Evolutionary conservation across 2,329 filamentous ascomycete species (phyloP), one percentile per base, ranked within the genome.

Genomic region (Sclerotiophoma versabilis): DNA sequence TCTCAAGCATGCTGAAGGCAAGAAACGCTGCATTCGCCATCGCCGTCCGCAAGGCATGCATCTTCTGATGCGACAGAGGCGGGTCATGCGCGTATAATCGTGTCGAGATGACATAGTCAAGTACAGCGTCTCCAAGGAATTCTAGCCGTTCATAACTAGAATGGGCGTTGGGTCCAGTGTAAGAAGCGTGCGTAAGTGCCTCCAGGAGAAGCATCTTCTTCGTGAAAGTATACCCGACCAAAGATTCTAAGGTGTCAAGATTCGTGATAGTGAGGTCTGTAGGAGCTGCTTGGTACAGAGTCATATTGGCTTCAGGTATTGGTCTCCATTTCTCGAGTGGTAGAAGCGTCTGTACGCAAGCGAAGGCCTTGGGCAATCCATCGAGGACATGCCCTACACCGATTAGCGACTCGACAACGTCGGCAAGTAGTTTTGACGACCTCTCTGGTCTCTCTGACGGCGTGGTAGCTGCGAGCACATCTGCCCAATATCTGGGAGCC

Each of bases 321-420:
- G 67, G 47, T 7, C 49, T 68, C 70, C 71, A 75, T 1, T 83
- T 70, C 43, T 88, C 82, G 0, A 83, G 82, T 1, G 96, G 71
- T 60, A 97, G 88, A 1, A 87, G 70, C 3, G 81, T 79, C 39
- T 68, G 54, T 11, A 95, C 81, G 70, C 88, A 92, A 2, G 75
- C 64, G 14, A 88, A 74, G 0, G 88, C 89, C 60, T 85, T 87
- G 0, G 77, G 41, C 12, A 90, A 76, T 0, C 89, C 89, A 1
- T 90, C 89, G 46, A 90, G 84, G 1, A 89, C 57, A 63, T 84
- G 92, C 0, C 89, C 84, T 0, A 87, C 90, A 1, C 92, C 93
- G 17, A 97, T 88, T 0, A 97, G 79, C 0, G 93, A 85, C 70
- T 98, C 93, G 0, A 96, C 83, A 0, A 97, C 87, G 65, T 98